Evolutionary conservation across 1,139 yeast species (phyloP).

Genomic region (Kodamaea sp.): DNA sequence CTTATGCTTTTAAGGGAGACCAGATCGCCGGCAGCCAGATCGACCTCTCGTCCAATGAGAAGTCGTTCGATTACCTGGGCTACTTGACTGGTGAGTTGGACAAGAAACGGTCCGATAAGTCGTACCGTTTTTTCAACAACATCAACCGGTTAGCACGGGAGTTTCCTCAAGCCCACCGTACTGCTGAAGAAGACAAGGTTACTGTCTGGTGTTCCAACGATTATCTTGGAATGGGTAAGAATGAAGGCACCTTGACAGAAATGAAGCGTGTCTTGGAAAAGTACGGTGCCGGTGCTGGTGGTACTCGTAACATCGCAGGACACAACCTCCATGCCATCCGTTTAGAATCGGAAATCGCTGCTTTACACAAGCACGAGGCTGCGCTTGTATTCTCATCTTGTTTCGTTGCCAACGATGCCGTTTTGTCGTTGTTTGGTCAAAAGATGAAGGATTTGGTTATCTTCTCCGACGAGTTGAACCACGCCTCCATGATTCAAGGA

Average conservation of each 20-base stretch:
- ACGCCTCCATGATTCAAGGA: conserved; percentile 97
- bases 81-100: conserved; percentile 62
- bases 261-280: conserved; percentile 82
- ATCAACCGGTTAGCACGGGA: conserved; percentile 93
- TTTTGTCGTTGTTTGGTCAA: conserved; percentile 88
- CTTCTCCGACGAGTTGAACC: conserved; percentile 90
- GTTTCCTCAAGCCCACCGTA: conserved; percentile 89
- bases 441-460: conserved; percentile 86
- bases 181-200: conserved; percentile 74
- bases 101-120: conserved; percentile 81
- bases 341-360: conserved; percentile 84
- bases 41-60: conserved; percentile 41
- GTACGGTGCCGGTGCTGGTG: conserved; percentile 99
- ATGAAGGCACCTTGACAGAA: conserved; percentile 65
- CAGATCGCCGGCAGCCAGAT: conserved; percentile 31
- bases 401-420: conserved; percentile 96
- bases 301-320: conserved; percentile 98
- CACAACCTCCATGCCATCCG: conserved; percentile 87
- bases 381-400: conserved; percentile 95
- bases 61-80: conserved; percentile 64
- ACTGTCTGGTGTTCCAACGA: conserved; percentile 99
- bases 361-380: conserved; percentile 91
- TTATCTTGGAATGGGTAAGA: conserved; percentile 91
- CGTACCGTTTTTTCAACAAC: conserved; percentile 94
- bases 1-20: conserved; percentile 34